Conservation (phyloP, 225 moss, liverwort and hornwort species). For the Pseudoscleropodium purum region DNA sequence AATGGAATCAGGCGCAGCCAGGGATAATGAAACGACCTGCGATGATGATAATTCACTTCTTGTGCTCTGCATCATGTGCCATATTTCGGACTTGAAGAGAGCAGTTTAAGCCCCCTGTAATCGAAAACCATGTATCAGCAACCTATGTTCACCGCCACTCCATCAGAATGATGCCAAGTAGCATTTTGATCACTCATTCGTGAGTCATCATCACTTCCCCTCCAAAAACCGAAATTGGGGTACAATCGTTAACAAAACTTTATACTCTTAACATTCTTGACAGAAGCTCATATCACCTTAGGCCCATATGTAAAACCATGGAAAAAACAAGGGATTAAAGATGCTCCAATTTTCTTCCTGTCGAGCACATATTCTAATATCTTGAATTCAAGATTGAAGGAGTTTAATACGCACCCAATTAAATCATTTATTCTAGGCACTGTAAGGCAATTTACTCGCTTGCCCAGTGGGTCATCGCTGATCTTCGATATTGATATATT, state of each 20-base stretch:
- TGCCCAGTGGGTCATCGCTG: neutral
- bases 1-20: neutral
- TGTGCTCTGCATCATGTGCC: slow-evolving; percentile 17
- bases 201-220: neutral
- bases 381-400: neutral
- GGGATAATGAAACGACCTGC: neutral
- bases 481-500: neutral
- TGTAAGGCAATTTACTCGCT: neutral
- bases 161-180: neutral
- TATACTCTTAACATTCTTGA: neutral
- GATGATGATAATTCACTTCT: slow-evolving; percentile 26
- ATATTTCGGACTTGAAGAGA: slow-evolving; percentile 19
- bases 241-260: neutral
- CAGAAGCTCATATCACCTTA: neutral
- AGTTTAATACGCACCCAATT: neutral
- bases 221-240: neutral
- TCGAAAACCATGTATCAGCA: neutral
- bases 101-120: slow-evolving; percentile 15
- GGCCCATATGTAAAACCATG: neutral
- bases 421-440: neutral
- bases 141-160: neutral
- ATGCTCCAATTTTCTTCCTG: neutral
- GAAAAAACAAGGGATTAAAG: neutral
- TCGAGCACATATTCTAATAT: neutral
- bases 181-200: neutral